These are phyloP conservation scores for Hyparrhenia diplandra DNA, from an alignment of 176 grass and related monocot genomes.

Conservation along the genomic window DNA sequence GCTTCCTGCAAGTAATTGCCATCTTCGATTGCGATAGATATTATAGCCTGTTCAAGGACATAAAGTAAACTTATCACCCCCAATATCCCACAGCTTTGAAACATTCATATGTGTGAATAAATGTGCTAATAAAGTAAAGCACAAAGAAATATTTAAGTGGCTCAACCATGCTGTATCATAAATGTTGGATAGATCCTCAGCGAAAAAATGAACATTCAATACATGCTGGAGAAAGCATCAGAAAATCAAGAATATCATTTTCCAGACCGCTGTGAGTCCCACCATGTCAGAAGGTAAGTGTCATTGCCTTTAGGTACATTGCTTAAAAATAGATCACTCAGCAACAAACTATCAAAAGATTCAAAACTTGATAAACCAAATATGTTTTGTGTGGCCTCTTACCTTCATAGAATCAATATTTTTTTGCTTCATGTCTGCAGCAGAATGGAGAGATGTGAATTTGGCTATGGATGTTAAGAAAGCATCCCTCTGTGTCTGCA, in stretches of 20 bases:
- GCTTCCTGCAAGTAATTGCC: constrained; percentile 90
- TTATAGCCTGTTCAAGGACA: constrained; percentile 77
- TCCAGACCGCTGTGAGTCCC: not conserved
- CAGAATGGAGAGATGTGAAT: constrained; percentile 94
- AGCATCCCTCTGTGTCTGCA: constrained; percentile 97
- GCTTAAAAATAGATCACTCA: not conserved
- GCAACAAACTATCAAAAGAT: not conserved
- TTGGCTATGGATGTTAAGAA: constrained; percentile 97
- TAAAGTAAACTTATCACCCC: constrained; percentile 22
- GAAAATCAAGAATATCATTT: not conserved
- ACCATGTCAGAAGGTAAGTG: not conserved
- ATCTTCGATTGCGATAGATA: constrained; percentile 97
- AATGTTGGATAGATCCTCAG: not conserved
- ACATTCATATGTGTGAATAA: not conserved
- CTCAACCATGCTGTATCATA: not conserved
- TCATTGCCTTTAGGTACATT: not conserved
- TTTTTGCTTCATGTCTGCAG: constrained; percentile 97
- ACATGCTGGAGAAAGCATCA: not conserved
- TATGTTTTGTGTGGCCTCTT: constrained; percentile 9
- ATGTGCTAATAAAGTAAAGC: not conserved
- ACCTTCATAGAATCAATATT: constrained; percentile 96
- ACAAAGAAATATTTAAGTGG: not conserved
- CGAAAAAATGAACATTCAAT: not conserved
- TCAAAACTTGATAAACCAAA: constrained; percentile 13
- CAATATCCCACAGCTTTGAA: constrained; percentile 28